A percentile compares a stretch with the other conserved stretches of the same genome.
Evolutionary conservation across 1,139 yeast species (phyloP).

Genomic region (Magnusiomyces starmeri): DNA sequence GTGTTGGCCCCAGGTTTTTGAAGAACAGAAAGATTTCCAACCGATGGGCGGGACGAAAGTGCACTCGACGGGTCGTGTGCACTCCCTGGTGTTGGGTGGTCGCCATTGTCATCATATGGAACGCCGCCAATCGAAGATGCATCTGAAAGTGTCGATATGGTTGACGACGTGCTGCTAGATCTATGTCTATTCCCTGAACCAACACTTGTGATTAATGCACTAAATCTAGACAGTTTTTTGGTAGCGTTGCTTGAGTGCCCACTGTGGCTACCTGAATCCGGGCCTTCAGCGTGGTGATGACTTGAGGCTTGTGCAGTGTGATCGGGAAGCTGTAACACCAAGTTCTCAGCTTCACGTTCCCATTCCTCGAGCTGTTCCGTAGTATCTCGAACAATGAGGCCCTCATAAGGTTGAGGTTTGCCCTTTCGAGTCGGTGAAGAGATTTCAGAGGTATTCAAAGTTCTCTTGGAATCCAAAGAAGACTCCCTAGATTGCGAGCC

Average conservation of each 20-base stretch:
- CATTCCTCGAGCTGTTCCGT: neutral
- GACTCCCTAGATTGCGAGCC: neutral
- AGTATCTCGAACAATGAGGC: neutral
- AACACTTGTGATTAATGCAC: neutral
- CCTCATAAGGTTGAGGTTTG: neutral
- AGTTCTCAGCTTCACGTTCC: slow-evolving; percentile 5
- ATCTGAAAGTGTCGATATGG: neutral
- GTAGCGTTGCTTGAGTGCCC: neutral
- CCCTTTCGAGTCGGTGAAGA: neutral
- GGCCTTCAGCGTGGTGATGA: neutral
- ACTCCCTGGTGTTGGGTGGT: neutral
- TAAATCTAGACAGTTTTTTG: neutral
- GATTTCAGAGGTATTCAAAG: too few relatives aligned
- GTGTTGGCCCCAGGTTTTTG: neutral
- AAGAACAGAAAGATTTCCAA: neutral
- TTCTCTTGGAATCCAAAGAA: too few relatives aligned
- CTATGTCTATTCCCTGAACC: neutral
- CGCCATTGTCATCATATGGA: neutral
- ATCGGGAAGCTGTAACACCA: slow-evolving; percentile 1
- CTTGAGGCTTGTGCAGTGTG: neutral
- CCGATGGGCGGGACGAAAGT: too few relatives aligned
- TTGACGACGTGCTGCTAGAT: neutral
- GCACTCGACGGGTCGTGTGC: too few relatives aligned
- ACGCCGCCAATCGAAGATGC: too few relatives aligned
- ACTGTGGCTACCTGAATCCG: neutral